Evolutionary conservation across 257 asterid genomes (phyloP).

Genomic region (Parsonsia alboflavescens): DNA sequence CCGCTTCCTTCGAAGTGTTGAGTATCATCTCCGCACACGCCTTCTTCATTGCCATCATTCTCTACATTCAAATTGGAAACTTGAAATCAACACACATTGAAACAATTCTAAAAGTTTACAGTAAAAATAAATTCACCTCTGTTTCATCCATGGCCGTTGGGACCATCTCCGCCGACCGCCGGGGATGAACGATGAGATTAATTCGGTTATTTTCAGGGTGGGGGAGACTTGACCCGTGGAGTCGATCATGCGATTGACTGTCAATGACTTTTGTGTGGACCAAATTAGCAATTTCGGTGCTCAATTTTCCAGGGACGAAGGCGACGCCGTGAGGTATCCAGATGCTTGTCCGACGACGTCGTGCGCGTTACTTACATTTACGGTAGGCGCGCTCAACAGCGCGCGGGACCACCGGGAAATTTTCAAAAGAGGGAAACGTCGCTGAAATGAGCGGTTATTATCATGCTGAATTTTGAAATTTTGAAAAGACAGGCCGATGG

Average conservation of each 20-base stretch:
- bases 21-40: conserved; percentile 69
- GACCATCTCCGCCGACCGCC: neutral
- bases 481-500: neutral
- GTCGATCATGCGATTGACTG: neutral
- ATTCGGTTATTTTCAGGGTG: neutral
- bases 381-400: neutral
- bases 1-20: conserved; percentile 68
- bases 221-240: neutral
- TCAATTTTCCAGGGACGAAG: neutral
- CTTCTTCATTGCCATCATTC: conserved; percentile 53
- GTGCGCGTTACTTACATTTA: no score
- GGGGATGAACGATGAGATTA: neutral
- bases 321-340: neutral
- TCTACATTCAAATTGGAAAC: conserved; percentile 22
- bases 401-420: neutral
- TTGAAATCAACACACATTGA: neutral
- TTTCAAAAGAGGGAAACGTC: neutral
- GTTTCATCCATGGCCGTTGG: conserved; percentile 29
- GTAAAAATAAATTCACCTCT: conserved; percentile 4
- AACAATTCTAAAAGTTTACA: neutral
- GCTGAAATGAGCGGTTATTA: conserved; percentile 12
- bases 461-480: conserved; percentile 7
- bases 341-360: neutral
- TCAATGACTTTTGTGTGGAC: neutral
- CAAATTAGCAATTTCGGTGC: neutral